phyloP scores from a whole-genome alignment of 345 rosid genomes.

The rapeseed (Brassica napus) region DNA sequence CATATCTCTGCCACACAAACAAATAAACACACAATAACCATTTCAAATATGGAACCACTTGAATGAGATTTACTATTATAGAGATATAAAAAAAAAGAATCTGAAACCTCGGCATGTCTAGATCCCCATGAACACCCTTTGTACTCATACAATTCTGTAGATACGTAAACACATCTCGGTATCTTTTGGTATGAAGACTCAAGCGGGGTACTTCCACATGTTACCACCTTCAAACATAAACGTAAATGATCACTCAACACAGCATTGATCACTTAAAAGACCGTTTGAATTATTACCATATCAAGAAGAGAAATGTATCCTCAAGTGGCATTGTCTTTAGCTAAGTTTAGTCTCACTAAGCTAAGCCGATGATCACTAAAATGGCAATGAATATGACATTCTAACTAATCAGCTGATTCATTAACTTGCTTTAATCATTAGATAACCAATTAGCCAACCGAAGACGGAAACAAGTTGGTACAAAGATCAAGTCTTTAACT shows the following conservation, averaged over 20 bases:
- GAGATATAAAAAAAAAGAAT: constrained; percentile 7
- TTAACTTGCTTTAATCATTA: background rate
- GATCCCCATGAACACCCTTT: constrained; percentile 96
- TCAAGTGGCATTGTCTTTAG: background rate
- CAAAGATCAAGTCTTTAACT: background rate
- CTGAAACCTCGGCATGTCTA: constrained; percentile 75
- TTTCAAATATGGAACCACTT: background rate
- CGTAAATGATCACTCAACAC: background rate
- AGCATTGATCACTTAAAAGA: background rate
- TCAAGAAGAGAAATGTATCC: background rate
- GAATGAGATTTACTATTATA: background rate
- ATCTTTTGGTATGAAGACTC: constrained; percentile 83
- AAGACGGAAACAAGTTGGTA: background rate
- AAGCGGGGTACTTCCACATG: constrained; percentile 91
- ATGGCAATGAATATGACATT: constrained; percentile 11
- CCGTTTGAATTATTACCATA: background rate
- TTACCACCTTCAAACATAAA: constrained; percentile 67
- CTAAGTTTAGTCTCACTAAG: background rate
- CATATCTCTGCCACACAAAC: constrained; percentile 60
- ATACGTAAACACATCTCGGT: constrained; percentile 79
- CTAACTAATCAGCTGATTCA: background rate
- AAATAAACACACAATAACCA: background rate
- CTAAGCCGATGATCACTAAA: constrained; percentile 10
- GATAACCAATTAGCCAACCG: background rate
- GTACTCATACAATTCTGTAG: constrained; percentile 77